Percentiles rank a stretch among this genome's conserved stretches.
Evolutionary conservation across 257 asterid genomes (phyloP).

Genomic region (Lycium barbarum): DNA sequence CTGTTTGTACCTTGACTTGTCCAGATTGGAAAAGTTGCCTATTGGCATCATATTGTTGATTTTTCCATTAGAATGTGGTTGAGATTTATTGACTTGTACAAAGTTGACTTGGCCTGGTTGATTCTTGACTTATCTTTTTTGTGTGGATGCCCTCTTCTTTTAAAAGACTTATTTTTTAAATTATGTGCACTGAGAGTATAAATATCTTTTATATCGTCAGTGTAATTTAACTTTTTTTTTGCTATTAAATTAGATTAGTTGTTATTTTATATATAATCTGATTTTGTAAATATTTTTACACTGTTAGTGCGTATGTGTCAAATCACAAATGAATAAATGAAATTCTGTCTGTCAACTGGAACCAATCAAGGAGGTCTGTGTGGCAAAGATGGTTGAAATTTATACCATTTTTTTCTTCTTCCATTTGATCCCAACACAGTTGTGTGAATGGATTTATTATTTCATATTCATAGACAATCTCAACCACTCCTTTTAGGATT

Average conservation of each 20-base stretch:
- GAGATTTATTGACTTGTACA: conserved; percentile 24
- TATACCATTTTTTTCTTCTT: not conserved
- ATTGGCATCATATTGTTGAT: conserved; percentile 13
- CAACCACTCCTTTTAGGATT: not conserved
- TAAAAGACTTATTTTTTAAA: not conserved
- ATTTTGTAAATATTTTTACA: not conserved
- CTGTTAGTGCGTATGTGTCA: not conserved
- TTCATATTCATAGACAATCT: not conserved
- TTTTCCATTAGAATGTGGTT: not conserved
- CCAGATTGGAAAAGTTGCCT: conserved; percentile 8
- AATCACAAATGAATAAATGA: not conserved
- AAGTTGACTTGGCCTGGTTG: not conserved
- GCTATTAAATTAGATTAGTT: too few species aligned
- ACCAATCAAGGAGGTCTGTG: conserved; percentile 29
- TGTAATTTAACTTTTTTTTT: too few species aligned
- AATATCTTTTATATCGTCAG: too few species aligned
- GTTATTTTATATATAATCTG: not conserved
- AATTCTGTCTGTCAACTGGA: not conserved
- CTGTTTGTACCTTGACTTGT: conserved; percentile 19
- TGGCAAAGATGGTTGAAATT: not conserved
- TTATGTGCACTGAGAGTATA: not conserved
- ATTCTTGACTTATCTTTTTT: conserved; percentile 6
- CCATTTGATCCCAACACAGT: not conserved
- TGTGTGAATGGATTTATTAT: conserved; percentile 1
- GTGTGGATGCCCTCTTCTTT: not conserved